phyloP scores from a whole-genome alignment of 2,329 filamentous ascomycete genomes.

The Neonectria coccinea region DNA sequence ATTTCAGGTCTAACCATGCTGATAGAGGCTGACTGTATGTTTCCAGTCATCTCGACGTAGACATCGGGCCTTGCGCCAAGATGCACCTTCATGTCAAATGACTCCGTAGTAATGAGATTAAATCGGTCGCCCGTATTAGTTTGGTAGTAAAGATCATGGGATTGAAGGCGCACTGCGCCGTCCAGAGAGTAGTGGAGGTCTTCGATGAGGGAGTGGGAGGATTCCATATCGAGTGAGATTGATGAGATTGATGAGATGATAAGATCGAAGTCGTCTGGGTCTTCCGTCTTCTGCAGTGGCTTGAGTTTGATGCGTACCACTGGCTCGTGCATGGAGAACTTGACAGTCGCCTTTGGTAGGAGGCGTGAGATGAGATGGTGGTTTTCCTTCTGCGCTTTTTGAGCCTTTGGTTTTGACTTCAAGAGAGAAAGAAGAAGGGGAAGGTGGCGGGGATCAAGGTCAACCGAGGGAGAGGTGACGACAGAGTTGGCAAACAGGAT shows the following conservation, averaged over 20 bases:
- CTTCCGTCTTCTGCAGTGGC: constrained; percentile 73
- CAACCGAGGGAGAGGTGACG: constrained; percentile 93
- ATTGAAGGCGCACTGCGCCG: constrained; percentile 84
- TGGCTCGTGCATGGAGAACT: constrained; percentile 96
- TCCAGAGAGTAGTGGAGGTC: constrained; percentile 89
- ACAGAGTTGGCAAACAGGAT: constrained; percentile 97
- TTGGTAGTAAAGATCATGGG: constrained; percentile 94
- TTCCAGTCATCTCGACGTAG: constrained; percentile 82
- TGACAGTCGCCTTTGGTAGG: constrained; percentile 92
- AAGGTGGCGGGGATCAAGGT: constrained; percentile 91
- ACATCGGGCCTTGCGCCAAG: constrained; percentile 88
- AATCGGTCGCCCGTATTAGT: constrained; percentile 85
- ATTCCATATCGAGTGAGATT: constrained; percentile 91
- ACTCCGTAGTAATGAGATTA: constrained; percentile 88
- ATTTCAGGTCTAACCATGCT: constrained; percentile 94
- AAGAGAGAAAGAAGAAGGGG: constrained; percentile 85
- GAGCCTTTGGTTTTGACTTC: constrained; percentile 62
- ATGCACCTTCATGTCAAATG: constrained; percentile 86
- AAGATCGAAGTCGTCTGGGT: constrained; percentile 88
- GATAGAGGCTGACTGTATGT: constrained; percentile 86
- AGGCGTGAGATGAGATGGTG: constrained; percentile 86
- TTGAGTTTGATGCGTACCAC: constrained; percentile 91
- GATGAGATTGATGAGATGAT: constrained; percentile 96
- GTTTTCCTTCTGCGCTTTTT: constrained; percentile 55
- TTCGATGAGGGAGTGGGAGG: constrained; percentile 88